Evolutionary conservation across 1,139 yeast genomes (phyloP).

Genomic region (Chernovozyma sophiae-reginae): DNA sequence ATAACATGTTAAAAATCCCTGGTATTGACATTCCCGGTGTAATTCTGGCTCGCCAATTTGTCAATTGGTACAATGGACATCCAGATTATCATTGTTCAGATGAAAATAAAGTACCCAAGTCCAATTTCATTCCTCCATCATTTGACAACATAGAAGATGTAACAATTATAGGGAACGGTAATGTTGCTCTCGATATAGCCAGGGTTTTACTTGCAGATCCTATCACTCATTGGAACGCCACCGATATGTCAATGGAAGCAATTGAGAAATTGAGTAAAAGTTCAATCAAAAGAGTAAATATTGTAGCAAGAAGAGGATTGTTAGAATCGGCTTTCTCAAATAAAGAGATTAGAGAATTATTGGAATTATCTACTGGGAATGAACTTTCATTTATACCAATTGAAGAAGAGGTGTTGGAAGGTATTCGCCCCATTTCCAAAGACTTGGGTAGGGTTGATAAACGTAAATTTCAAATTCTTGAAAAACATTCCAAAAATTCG

Average conservation of each 20-base stretch:
- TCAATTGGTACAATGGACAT: constrained; percentile 94
- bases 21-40: constrained; percentile 66
- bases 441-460: constrained; percentile 61
- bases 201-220: constrained; percentile 65
- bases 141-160: constrained; percentile 62
- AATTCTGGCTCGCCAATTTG: constrained; percentile 81
- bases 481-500: constrained; percentile 44
- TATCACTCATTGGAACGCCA: constrained; percentile 51
- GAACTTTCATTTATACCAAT: constrained; percentile 57
- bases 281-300: constrained; percentile 56
- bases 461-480: constrained; percentile 61
- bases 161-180: constrained; percentile 91
- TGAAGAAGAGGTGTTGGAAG: constrained; percentile 38
- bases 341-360: constrained; percentile 82
- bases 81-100: constrained; percentile 51
- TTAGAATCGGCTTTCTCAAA: constrained; percentile 85
- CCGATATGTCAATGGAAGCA: constrained; percentile 73
- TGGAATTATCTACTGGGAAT: constrained; percentile 52
- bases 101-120: constrained; percentile 15
- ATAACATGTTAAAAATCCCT: constrained; percentile 51
- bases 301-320: constrained; percentile 85
- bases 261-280: constrained; percentile 48
- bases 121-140: constrained; percentile 39
- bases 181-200: constrained; percentile 93
- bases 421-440: constrained; percentile 31